Percentiles rank a stretch among this genome's conserved stretches.
Conservation (phyloP, 805 yeast genomes). For the Helenozyma rhizophorensis region DNA sequence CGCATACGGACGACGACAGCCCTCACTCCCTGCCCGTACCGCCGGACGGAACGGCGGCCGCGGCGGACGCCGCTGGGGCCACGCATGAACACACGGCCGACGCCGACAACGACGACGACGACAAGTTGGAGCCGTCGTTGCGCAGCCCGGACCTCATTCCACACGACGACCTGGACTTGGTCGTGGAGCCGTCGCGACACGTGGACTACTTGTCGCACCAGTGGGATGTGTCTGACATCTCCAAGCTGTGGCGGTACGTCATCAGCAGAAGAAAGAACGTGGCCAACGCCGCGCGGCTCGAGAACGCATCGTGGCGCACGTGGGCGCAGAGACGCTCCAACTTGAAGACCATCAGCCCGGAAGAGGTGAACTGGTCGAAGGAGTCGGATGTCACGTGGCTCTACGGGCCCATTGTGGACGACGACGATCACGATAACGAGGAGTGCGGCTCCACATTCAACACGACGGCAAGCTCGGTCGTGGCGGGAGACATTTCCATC, state of each 20-base stretch:
- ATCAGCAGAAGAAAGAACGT: slow-evolving; percentile 77
- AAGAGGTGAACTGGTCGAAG: slow-evolving; percentile 90
- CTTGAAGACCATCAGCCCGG: slow-evolving; percentile 80
- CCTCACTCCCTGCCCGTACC: slow-evolving; percentile 6
- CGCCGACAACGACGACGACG: slow-evolving; percentile 4
- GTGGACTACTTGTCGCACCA: slow-evolving; percentile 94
- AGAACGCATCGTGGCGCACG: slow-evolving; percentile 83
- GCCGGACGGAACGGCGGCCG: slow-evolving; percentile 1
- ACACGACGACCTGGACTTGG: slow-evolving; percentile 83
- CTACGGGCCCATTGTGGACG: slow-evolving; percentile 79
- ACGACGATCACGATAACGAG: slow-evolving; percentile 25
- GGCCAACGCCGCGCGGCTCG: slow-evolving; percentile 49
- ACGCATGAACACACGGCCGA: slow-evolving; percentile 10
- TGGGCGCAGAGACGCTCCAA: slow-evolving; percentile 81
- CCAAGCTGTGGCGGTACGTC: slow-evolving; percentile 93
- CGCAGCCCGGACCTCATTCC: slow-evolving; percentile 41
- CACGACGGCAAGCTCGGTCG: slow-evolving; percentile 40
- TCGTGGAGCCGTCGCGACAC: slow-evolving; percentile 78
- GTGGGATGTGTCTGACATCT: slow-evolving; percentile 93
- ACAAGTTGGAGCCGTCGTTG: too few species aligned
- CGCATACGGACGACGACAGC: not conserved
- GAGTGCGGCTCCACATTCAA: slow-evolving; percentile 14
- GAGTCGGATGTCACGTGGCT: slow-evolving; percentile 98
- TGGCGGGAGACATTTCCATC: slow-evolving; percentile 43
- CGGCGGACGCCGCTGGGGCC: not conserved